Evolutionary conservation across 495 filamentous ascomycete species (phyloP), one percentile per base, ranked within the genome.

Genomic region (Lichenothelia convexa): DNA sequence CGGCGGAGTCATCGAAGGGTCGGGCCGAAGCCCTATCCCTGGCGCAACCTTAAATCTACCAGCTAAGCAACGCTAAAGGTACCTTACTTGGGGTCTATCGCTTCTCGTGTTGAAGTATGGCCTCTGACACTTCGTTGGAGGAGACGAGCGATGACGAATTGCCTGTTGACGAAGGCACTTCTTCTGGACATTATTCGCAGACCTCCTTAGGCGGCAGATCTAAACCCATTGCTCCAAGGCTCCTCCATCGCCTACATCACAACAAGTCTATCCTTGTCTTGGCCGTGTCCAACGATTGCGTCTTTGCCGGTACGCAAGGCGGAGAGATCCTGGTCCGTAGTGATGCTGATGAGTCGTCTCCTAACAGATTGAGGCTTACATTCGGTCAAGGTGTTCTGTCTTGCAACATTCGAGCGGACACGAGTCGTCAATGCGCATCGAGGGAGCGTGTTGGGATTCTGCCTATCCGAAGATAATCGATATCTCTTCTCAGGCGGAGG

Each of bases 401-500:
- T 95, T 20, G 73, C 78, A 45, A 87, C 84, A 2, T 94, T 78
- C 54, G 75, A 87, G 53, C 72, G 75, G 15, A 66, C 78, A 21
- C 62, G 68, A 30, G 75, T 71, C 1, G 70, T 94, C 38, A 75
- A 81, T 43, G 89, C 78, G 8, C 89, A 97, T 59, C 75, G 75
- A 48, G 79, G 86, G 23, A 91, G 84, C 49, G 83, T 97, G 27
- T 73, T 97, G 26, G 78, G 72, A 45, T 67, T 97, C 3, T 82
- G 69, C 51, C 63, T 94, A 1, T 81, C 79, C 6, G 61, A 72
- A 23, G 80, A 89, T 53, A 56, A 68, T 26, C 63, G 65, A 27
- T 60, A 89, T 12, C 73, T 97, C 12, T 89, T 97, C 53, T 95
- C 91, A 21, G 86, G 78, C 49, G 91, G 82, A 13, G 85, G 83